Evolutionary conservation across 1,139 yeast species (phyloP), one percentile per base, ranked within the genome.

Genomic region (Candida frijolesensis): DNA sequence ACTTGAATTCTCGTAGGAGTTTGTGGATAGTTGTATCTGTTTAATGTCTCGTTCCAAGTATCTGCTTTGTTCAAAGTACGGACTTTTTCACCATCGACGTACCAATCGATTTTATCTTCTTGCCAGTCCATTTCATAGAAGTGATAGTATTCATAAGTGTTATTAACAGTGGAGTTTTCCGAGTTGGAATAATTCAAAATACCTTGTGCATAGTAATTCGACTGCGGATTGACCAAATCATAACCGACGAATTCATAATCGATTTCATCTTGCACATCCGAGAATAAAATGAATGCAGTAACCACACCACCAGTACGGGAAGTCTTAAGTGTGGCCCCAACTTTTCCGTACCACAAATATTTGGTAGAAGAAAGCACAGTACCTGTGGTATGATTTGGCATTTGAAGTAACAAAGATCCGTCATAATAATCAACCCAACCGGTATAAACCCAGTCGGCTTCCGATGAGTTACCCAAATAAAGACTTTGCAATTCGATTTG

Each of bases 181-280:
- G 82, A 75, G 65, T 88, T 87, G 37, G 84, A 76, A 68, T 84
- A 88, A 72, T 89, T 80, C 62, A 85, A 74, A 30, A 73, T 68
- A 66, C 95, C 97, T 64, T 87, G 84, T 66, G 82, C 83, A 71
- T 88, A 91, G 75, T 67, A 91, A 71, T 91, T 91, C 25, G 91
- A 74, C 72, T 91, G 94, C 1, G 84, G 88, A 35, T 71, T 66
- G 15, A 76, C 76, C 60, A 87, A 72, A 63, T 87, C 81, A 59
- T 80, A 79, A 54, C 98, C 98, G 52, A 90, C 85, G 60, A 83
- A 86, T 72, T 91, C 97, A 63, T 72, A 85, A 80, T 91, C 97
- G 61, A 91, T 80, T 77, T 92, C 97, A 73, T 91, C 97, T 70
- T 87, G 85, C 42, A 88, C 90, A 61, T 89, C 90, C 2, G 96